Percentiles rank a stretch among this genome's conserved stretches.
Evolutionary conservation across 805 yeast genomes (phyloP).

Genomic region (Priceomyces haplophilus): DNA sequence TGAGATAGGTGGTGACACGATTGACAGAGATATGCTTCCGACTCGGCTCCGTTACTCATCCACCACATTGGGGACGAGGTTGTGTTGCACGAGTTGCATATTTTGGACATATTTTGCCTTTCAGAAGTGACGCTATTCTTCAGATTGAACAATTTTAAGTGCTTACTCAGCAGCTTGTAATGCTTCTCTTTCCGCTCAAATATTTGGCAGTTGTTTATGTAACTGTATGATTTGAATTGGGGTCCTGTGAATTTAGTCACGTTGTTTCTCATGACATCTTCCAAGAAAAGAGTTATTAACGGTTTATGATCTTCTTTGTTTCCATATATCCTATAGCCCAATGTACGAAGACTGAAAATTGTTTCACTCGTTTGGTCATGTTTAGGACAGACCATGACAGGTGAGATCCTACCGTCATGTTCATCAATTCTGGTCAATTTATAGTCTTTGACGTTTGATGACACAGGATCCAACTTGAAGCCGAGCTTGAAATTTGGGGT

Average conservation of each 20-base stretch:
- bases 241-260: conserved; percentile 27
- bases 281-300: conserved; percentile 38
- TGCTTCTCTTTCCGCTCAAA: conserved; percentile 14
- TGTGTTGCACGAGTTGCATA: conserved; percentile 24
- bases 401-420: conserved; percentile 39
- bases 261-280: conserved; percentile 25
- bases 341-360: conserved; percentile 24
- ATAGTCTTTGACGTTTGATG: conserved; percentile 18
- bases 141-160: conserved; percentile 7
- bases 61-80: conserved; percentile 39
- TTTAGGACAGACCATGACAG: conserved; percentile 41
- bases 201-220: conserved; percentile 19
- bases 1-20: conserved; percentile 24
- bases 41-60: conserved; percentile 9
- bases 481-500: conserved; percentile 48
- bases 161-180: conserved; percentile 1
- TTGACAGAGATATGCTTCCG: conserved; percentile 23
- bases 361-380: conserved; percentile 26
- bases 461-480: conserved; percentile 39
- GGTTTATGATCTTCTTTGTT: conserved; percentile 32
- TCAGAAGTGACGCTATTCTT: conserved; percentile 4
- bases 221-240: conserved; percentile 29
- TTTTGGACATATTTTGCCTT: conserved; percentile 2
- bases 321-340: conserved; percentile 28
- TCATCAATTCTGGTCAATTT: conserved; percentile 23